Conservation (phyloP, 257 asterid species). For the Solanum chmielewskii region DNA sequence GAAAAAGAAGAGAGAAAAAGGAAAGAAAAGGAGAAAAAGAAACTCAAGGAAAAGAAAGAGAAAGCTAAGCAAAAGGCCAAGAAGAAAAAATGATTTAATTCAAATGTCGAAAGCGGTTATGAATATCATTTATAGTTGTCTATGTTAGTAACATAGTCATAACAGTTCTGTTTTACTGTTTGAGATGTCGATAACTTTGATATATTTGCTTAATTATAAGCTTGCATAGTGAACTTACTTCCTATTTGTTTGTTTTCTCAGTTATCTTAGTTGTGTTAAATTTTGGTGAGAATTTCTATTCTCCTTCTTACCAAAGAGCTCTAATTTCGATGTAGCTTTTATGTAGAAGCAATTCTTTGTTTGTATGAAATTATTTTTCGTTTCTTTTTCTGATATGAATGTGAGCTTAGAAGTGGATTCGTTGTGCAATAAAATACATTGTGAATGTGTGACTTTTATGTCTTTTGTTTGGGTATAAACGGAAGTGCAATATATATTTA, state of each 20-base stretch:
- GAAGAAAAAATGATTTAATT: background rate
- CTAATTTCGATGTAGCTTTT: background rate
- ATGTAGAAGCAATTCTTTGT: background rate
- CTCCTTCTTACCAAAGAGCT: background rate
- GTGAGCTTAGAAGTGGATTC: background rate
- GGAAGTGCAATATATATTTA: no score
- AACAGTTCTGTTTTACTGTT: background rate
- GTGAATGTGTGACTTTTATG: no score
- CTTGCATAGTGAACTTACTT: background rate
- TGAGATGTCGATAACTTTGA: background rate
- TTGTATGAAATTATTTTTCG: background rate
- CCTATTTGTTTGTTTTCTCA: background rate
- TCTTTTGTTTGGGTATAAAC: no score
- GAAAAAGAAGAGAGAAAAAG: background rate
- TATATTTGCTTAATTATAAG: background rate
- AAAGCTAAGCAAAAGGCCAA: background rate
- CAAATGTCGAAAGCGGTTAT: background rate
- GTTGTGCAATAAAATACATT: no score
- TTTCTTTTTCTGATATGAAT: background rate
- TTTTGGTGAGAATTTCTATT: background rate
- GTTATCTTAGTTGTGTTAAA: no score
- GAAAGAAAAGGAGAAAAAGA: background rate
- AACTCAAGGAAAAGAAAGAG: background rate
- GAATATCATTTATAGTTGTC: background rate
- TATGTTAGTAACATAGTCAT: background rate